Base-by-base conservation (phyloP, 225 moss, liverwort and hornwort genomes). In the Takakia lepidozioides region DNA sequence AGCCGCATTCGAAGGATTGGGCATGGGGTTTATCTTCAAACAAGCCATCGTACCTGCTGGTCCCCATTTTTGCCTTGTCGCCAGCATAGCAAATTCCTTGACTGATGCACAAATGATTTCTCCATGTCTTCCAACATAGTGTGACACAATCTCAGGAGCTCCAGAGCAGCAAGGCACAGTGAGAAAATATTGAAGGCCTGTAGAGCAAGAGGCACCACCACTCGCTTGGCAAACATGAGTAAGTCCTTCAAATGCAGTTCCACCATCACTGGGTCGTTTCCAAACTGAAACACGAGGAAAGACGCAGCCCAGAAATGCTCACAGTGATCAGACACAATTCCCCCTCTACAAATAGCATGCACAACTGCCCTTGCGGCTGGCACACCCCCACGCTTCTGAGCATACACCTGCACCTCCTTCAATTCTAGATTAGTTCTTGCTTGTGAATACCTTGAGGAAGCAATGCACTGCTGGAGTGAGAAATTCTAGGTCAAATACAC, bases 231-330 rank as follows among this genome's bases (percentile, higher is more conserved):
- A 59, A 75, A 66, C 10, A 52, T 25, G 19, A 84, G 36, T 8
- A 83, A 54, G 34, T 72, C 69, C 8, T 60, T 51, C 57, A 75
- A 72, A 20, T 51, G 60, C 22, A 66, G 49, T 14, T 75, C 66
- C 52, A 78, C 74, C 42, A 68, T 40, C 8, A 41, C 19, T 0
- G 45, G 29, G 27, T 48, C 45, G 40, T 55, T 61, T 23, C 71
- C 63, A 23, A 75, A 72, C 25, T 56, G 69, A 27, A 72, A 61
- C 43, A 70, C 66, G 1, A 75, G 41, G 36, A 66, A 69, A 42
- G 51, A 55, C 2, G 83, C 83, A 18, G 72, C 69, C 75, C 79
- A 84, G 63, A 71, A 75, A 37, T 75, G 79, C n/a, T 84, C 62
- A 27, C 56, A 52, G 40, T 84, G 57, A 3, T 45, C 42, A n/a